Base-by-base conservation (phyloP, 2,329 filamentous ascomycete species). In the Sporothrix pseudoabietina region DNA sequence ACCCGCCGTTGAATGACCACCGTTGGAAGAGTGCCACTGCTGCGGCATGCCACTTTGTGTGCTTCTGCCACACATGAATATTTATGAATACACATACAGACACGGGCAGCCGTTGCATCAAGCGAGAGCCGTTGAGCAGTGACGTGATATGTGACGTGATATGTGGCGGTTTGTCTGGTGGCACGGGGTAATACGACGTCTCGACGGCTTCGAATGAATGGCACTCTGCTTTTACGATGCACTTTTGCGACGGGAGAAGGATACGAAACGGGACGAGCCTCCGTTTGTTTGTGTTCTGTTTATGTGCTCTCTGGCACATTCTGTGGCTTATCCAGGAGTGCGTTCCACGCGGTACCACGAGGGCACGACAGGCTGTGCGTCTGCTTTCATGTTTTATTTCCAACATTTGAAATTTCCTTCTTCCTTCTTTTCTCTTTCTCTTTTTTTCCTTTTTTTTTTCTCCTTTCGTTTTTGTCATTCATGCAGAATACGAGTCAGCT, bases 91-190 rank as follows among this genome's bases (percentile, higher is more conserved):
- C 26, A 26, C 26, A 26, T 26, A 26, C 26, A 26, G 26, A 26
- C 61, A 30, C 61, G n/a, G n/a, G 35, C 59, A 10, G 9, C 59
- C 59, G 59, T 65, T 65, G 59, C 59, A 65, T 41, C 59, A 26
- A 65, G 39, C n/a, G 39, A 65, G 26, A 35, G 19, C 39, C 19
- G 22, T 65, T 54, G n/a, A 22, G 39, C 26, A 19, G 59, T 44
- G 59, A 44, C 39, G 19, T 41, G 59, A 22, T 19, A 35, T 44
- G 35, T 57, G 54, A 10, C 30, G 19, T 41, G 59, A 22, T 19
- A 35, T 44, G 35, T 57, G 54, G 10, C 30, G 30, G 54, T 52
- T 14, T 22, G 22, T 16, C 26, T 16, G 41, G 41, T 57, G 26
- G 12, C n/a, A 41, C 9, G 35, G 10, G 59, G 10, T 39, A 12